Evolutionary conservation across 805 yeast genomes (phyloP).

Genomic region (Candida chauliodis): DNA sequence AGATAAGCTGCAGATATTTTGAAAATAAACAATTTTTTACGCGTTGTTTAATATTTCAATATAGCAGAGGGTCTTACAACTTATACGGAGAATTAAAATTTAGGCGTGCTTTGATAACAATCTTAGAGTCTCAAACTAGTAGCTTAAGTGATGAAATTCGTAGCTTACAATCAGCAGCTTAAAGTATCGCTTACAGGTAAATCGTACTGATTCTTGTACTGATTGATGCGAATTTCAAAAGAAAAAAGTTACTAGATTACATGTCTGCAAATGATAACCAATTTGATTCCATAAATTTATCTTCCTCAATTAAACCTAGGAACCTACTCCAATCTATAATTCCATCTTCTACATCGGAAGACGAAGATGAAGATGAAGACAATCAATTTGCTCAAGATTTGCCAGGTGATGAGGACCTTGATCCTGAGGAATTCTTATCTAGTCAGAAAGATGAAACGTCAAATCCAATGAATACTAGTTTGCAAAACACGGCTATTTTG

Average conservation of each 20-base stretch:
- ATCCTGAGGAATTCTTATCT: slow-evolving; percentile 21
- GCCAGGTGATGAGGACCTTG: slow-evolving; percentile 18
- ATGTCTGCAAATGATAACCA: slow-evolving; percentile 5
- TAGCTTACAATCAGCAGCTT: no score
- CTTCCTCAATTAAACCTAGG: slow-evolving; percentile 4
- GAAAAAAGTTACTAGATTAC: not conserved
- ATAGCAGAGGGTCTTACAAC: no score
- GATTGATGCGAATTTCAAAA: no score
- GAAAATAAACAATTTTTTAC: no score
- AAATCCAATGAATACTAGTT: not conserved
- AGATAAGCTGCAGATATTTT: no score
- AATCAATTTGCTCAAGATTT: not conserved
- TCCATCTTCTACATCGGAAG: slow-evolving; percentile 9
- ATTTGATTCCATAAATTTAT: slow-evolving; percentile 12
- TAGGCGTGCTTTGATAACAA: no score
- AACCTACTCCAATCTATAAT: slow-evolving; percentile 5
- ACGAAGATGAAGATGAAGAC: slow-evolving; percentile 4
- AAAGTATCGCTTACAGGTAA: no score
- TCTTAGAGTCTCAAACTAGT: no score
- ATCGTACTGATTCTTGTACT: no score
- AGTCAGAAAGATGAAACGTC: not conserved
- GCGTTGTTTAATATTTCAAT: no score
- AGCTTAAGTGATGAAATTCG: no score
- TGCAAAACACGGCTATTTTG: slow-evolving; percentile 1
- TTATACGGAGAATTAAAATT: no score